Base-by-base conservation (phyloP, 2,329 filamentous ascomycete genomes). In the Hypoxylon sp. region DNA sequence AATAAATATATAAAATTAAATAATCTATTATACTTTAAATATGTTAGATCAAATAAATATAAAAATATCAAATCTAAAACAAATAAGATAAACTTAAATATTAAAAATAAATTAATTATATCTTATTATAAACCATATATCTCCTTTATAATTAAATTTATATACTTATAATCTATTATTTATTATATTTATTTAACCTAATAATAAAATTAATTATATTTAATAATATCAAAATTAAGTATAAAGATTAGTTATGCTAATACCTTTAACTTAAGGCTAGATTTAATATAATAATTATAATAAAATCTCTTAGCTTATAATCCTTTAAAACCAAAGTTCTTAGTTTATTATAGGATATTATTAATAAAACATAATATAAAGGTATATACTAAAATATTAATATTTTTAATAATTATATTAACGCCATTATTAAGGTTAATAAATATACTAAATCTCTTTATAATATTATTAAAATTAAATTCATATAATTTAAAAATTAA, bases 91-190 rank as follows among this genome's bases (percentile, higher is more conserved):
- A 48, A 48, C 23, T 48, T 3, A 30, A 50, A 30, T 14, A n/a
- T 30, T 50, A 50, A 50, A 50, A 50, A 50, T 50, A 50, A 30
- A 50, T 50, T 50, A 30, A 50, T 30, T n/a, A 50, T 50, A 30
- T 7, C 13, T 7, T n/a, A 50, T 50, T 50, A 50, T 5, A 30
- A 6, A 7, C n/a, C n/a, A 50, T 50, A 50, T 50, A 50, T 50
- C 5, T 30, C 13, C 30, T 50, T 50, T 30, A 50, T 50, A 32
- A 3, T 32, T 50, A 7, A 14, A 1, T 50, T 50, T 50, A 13
- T 50, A 50, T 50, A 50, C n/a, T 3, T 30, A 50, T 50, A 6
- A 7, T 9, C 30, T 30, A 50, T 25, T 25, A 25, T 50, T 30
- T 50, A 13, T 50, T 50, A 50, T 50, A 30, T n/a, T n/a, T n/a